phyloP scores from a whole-genome alignment of 306 rosid genomes.

The Castanopsis chinensis region DNA sequence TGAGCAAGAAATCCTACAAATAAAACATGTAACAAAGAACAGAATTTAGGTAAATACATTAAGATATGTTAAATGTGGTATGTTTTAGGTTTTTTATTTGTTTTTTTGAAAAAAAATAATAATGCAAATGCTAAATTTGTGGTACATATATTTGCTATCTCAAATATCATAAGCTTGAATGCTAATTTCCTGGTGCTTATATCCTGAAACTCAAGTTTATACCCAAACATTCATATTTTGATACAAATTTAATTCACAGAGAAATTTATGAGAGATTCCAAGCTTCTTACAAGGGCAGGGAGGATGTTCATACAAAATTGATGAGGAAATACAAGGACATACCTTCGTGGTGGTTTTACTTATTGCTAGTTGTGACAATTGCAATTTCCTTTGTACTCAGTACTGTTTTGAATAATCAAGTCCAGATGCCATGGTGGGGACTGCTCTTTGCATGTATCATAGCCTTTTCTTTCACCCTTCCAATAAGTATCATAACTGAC shows the following conservation, averaged over 20 bases:
- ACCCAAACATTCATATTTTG: not conserved
- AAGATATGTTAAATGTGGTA: no score
- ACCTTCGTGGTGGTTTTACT: constrained; percentile 84
- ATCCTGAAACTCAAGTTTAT: not conserved
- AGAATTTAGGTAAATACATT: no score
- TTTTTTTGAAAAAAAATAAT: no score
- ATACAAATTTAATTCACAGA: constrained; percentile 42
- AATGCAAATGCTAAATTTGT: no score
- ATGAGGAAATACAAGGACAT: constrained; percentile 77
- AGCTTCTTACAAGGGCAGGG: constrained; percentile 56
- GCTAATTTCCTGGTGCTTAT: no score
- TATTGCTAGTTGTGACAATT: constrained; percentile 44
- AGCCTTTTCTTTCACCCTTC: constrained; percentile 75
- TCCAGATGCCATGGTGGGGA: constrained; percentile 97
- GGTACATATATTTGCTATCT: no score
- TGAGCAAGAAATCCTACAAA: no score
- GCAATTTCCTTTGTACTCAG: constrained; percentile 58
- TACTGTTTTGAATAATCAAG: constrained; percentile 54
- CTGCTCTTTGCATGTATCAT: constrained; percentile 61
- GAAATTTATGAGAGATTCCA: constrained; percentile 62
- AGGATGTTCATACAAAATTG: constrained; percentile 74
- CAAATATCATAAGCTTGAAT: no score
- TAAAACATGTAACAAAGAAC: no score
- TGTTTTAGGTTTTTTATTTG: no score
- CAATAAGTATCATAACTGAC: constrained; percentile 82